Conservation (phyloP, 1,284 basidiomycete species). For the Puccinia coronata region DNA sequence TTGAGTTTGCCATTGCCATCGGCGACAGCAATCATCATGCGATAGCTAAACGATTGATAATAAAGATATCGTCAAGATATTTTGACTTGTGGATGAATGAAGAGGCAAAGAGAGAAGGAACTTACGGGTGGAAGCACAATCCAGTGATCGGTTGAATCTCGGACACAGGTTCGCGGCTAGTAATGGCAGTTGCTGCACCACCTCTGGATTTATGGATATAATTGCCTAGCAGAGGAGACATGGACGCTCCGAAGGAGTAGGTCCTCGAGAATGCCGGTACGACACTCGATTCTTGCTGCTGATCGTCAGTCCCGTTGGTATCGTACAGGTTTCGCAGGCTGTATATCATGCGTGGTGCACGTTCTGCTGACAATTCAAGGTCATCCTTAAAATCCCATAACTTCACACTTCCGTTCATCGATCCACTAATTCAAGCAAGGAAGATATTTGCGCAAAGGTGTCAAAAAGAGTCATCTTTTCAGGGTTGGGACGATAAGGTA, state of each 20-base stretch:
- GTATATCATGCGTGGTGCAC: neutral
- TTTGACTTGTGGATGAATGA: neutral
- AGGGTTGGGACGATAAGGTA: neutral
- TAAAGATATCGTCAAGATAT: neutral
- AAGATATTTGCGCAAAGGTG: neutral
- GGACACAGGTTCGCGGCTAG: neutral
- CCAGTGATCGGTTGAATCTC: conserved; percentile 28
- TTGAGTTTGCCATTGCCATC: conserved; percentile 3
- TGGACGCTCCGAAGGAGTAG: neutral
- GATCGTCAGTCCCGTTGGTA: neutral
- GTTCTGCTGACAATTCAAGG: neutral
- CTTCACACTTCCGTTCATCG: conserved; percentile 46
- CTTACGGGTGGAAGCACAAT: conserved; percentile 44
- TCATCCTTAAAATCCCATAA: conserved; percentile 35
- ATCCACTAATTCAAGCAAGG: conserved; percentile 16
- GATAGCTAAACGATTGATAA: conserved; percentile 10
- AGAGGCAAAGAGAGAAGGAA: neutral
- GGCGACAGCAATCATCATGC: conserved; percentile 6
- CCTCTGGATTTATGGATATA: neutral
- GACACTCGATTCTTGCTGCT: neutral
- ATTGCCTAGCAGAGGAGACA: neutral
- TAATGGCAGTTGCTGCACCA: neutral
- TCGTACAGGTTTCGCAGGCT: neutral
- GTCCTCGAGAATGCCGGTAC: neutral
- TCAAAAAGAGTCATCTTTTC: neutral